Conservation (phyloP, 2,329 filamentous ascomycete genomes). For the Plectosphaerella plurivora region DNA sequence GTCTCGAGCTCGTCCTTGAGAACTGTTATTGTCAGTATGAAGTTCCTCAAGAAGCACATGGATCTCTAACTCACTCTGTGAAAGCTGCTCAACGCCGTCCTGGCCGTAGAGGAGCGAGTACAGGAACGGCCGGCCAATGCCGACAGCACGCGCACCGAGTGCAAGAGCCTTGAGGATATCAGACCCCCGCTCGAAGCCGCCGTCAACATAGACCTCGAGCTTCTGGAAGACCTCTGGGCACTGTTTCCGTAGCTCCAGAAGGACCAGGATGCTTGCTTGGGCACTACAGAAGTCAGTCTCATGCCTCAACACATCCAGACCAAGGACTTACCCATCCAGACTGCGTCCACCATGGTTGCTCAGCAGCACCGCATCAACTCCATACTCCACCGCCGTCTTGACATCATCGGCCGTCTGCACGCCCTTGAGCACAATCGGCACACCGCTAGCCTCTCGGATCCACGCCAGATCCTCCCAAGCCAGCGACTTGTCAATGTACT, state of each 20-base stretch:
- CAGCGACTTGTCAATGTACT: constrained; percentile 45
- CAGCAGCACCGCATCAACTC: constrained; percentile 63
- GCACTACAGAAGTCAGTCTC: neutral
- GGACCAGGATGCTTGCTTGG: neutral
- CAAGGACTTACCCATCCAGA: constrained; percentile 24
- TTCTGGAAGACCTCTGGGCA: constrained; percentile 55
- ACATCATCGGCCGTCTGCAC: constrained; percentile 66
- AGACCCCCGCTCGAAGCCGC: constrained; percentile 59
- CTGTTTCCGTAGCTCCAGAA: constrained; percentile 59
- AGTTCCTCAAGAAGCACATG: constrained; percentile 13
- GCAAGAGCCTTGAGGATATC: constrained; percentile 66
- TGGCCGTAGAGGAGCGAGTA: constrained; percentile 58
- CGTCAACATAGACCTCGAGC: constrained; percentile 61
- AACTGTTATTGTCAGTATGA: constrained; percentile 32
- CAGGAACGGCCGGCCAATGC: constrained; percentile 57
- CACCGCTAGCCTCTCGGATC: constrained; percentile 49
- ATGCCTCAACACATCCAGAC: constrained; percentile 14
- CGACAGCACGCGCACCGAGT: constrained; percentile 59
- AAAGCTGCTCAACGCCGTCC: constrained; percentile 48
- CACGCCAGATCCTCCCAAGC: constrained; percentile 60
- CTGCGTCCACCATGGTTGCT: constrained; percentile 66
- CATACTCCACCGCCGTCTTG: constrained; percentile 50
- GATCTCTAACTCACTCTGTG: constrained; percentile 40
- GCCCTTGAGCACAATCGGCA: constrained; percentile 62
- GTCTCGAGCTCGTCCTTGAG: constrained; percentile 59